Evolutionary conservation across 805 yeast species (phyloP).

Genomic region (Pichia gijzeniarum): DNA sequence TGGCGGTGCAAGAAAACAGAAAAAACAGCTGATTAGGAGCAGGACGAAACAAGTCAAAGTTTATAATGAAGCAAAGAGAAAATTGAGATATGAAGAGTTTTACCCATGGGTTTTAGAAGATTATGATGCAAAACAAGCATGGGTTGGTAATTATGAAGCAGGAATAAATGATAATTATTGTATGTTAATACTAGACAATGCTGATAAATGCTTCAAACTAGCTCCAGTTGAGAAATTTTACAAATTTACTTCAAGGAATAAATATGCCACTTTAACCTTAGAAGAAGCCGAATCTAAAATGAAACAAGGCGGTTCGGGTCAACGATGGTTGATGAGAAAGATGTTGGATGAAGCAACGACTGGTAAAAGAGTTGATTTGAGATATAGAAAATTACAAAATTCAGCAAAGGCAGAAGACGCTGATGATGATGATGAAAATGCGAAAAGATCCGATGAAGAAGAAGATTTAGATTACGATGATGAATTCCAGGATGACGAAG

Average conservation of each 20-base stretch:
- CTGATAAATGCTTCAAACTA: conserved; percentile 72
- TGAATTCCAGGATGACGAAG: conserved; percentile 98
- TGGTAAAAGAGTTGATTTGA: conserved; percentile 43
- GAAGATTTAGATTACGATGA: conserved; percentile 94
- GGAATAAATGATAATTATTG: conserved; percentile 80
- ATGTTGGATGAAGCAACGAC: conserved; percentile 60
- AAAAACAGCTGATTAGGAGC: conserved; percentile 54
- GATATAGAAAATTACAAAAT: conserved; percentile 39
- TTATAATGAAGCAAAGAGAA: conserved; percentile 76
- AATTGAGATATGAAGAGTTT: conserved; percentile 87
- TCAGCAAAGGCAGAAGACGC: conserved; percentile 31
- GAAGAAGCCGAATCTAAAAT: conserved; percentile 96
- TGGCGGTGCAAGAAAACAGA: conserved; percentile 74
- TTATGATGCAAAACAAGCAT: conserved; percentile 87
- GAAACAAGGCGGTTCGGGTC: conserved; percentile 67
- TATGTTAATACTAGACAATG: conserved; percentile 74
- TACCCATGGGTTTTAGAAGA: conserved; percentile 99
- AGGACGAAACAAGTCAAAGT: conserved; percentile 81
- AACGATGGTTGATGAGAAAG: conserved; percentile 95
- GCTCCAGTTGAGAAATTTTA: conserved; percentile 94
- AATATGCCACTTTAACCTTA: conserved; percentile 84
- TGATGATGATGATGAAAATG: conserved; percentile 30
- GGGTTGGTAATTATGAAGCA: conserved; percentile 95
- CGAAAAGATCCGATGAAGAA: conserved; percentile 54
- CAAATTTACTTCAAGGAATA: conserved; percentile 87